phyloP scores from a whole-genome alignment of 495 filamentous ascomycete species.

The Podospora bellae-mahoneyi region DNA sequence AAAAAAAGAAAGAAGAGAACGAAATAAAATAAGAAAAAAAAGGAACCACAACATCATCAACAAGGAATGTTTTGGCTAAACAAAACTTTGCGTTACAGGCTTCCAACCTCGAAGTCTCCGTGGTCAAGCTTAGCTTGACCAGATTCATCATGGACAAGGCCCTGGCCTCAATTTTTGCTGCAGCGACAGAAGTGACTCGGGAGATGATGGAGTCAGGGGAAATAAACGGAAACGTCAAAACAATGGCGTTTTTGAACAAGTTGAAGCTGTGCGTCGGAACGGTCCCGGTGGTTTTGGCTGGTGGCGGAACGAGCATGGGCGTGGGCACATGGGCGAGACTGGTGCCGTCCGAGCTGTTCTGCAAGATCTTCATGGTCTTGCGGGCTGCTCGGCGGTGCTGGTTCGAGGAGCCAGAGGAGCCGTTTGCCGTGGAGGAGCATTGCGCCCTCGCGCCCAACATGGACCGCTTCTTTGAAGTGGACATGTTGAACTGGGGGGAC shows the following conservation, averaged over 20 bases:
- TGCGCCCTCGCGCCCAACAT: constrained; percentile 4
- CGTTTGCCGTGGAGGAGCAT: neutral
- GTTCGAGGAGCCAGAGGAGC: neutral
- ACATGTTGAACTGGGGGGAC: constrained; percentile 7
- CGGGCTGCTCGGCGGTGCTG: constrained; percentile 6
- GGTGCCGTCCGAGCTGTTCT: neutral
- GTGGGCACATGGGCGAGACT: neutral
- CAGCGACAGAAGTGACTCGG: neutral
- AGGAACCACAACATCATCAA: neutral
- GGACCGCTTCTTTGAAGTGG: constrained; percentile 3
- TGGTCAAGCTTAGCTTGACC: neutral
- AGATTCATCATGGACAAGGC: neutral
- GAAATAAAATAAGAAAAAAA: neutral
- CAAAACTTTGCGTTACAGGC: neutral
- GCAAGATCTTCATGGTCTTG: neutral
- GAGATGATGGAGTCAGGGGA: neutral
- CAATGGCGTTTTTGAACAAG: neutral
- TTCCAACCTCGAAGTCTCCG: neutral
- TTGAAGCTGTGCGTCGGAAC: neutral
- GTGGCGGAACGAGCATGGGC: neutral
- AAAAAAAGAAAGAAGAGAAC: neutral
- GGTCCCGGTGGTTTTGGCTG: neutral
- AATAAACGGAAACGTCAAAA: neutral
- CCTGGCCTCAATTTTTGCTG: neutral
- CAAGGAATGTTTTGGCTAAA: neutral